phyloP scores from a whole-genome alignment of 768 basidiomycete species.

The Trametes cinnabarina region DNA sequence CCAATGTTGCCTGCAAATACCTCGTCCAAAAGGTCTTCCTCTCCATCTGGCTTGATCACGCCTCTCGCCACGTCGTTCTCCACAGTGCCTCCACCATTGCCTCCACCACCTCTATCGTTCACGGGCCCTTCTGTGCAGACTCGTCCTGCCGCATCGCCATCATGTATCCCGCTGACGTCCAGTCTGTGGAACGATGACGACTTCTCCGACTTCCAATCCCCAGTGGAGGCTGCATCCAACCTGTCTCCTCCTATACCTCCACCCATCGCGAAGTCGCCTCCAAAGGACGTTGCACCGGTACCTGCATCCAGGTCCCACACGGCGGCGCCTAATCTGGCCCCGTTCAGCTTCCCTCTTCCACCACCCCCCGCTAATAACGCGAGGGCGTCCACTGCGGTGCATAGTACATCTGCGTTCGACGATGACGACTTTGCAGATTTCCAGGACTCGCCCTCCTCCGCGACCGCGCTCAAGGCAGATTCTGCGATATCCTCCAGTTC shows the following conservation, averaged over 20 bases:
- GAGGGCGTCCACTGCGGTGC: not conserved
- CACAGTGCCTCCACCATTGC: not conserved
- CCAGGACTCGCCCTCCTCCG: constrained; percentile 15
- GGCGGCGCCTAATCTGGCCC: not conserved
- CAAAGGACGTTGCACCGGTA: not conserved
- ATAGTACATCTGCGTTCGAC: constrained; percentile 15
- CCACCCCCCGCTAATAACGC: not conserved
- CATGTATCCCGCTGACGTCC: constrained; percentile 5
- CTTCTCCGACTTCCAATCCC: constrained; percentile 30
- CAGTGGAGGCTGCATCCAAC: constrained; percentile 1
- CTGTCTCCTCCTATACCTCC: constrained; percentile 1
- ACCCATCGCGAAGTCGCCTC: constrained; percentile 14
- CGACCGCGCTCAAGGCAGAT: constrained; percentile 18
- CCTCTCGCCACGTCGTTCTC: constrained; percentile 8
- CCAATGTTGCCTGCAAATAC: not conserved
- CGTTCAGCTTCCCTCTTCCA: constrained; percentile 8
- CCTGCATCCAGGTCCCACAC: not conserved
- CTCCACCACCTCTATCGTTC: not conserved
- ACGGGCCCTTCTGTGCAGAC: not conserved
- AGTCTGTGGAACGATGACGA: constrained; percentile 24
- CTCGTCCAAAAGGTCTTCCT: not conserved
- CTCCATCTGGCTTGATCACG: not conserved
- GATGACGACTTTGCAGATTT: constrained; percentile 28
- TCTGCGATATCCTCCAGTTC: constrained; percentile 22
- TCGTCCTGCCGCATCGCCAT: not conserved